These are phyloP conservation scores for Sonneratia alba DNA, from an alignment of 345 rosid species.

Conservation along the genomic window DNA sequence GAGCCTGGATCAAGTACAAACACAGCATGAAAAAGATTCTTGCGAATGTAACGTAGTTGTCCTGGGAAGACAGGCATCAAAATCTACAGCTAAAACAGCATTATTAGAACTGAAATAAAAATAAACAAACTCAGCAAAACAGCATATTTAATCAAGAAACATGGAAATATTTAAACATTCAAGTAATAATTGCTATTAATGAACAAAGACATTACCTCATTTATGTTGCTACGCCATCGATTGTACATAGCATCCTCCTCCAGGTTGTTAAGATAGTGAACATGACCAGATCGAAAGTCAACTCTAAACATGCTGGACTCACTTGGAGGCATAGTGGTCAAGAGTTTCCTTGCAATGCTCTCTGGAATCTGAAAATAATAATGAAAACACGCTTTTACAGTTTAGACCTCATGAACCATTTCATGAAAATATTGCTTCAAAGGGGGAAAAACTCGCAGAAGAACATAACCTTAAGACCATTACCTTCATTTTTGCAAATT, in stretches of 20 bases:
- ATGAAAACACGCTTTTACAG: not conserved
- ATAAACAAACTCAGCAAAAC: not conserved
- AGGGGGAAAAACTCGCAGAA: not conserved
- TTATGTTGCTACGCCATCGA: conserved; percentile 85
- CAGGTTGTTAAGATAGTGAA: conserved; percentile 87
- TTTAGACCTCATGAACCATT: not conserved
- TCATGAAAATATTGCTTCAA: not conserved
- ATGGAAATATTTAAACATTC: not conserved
- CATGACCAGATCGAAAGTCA: conserved; percentile 85
- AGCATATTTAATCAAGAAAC: not conserved
- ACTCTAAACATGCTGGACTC: conserved; percentile 70
- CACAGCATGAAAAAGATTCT: conserved; percentile 94
- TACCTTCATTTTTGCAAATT: conserved; percentile 83
- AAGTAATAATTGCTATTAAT: not conserved
- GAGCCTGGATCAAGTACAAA: conserved; percentile 87
- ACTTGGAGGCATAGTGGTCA: conserved; percentile 52
- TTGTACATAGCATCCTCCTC: conserved; percentile 97
- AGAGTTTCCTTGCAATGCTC: conserved; percentile 47
- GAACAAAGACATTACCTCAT: conserved; percentile 45
- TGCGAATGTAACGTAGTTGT: conserved; percentile 85
- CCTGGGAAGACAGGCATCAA: conserved; percentile 98
- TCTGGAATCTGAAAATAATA: conserved; percentile 52
- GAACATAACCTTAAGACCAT: not conserved
- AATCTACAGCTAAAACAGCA: conserved; percentile 41
- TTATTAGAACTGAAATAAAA: conserved; percentile 6